Evolutionary conservation across 2,329 filamentous ascomycete species (phyloP), one percentile per base, ranked within the genome.

Genomic region (Pleoardoris graminearum): DNA sequence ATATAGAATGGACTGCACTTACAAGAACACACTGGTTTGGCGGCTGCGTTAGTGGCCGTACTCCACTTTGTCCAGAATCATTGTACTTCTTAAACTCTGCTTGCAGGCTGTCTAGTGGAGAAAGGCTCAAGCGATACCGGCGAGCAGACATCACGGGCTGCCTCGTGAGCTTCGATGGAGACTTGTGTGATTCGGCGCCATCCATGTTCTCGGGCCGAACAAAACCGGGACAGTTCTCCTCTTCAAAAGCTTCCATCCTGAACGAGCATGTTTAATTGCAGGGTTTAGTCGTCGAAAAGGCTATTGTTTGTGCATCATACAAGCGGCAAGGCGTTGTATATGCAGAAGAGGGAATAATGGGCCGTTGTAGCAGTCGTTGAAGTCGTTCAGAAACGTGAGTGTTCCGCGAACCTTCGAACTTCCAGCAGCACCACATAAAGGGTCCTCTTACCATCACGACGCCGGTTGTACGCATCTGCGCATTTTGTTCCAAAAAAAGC

Each of bases 21-120:
- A 47, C 44, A 38, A 37, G 32, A 14, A 37, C 22, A 17, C 23
- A 33, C 32, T 47, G 44, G 14, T 47, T 38, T 21, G 44, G 7
- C 11, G 23, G 23, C 6, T 47, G 44, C 16, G 44, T 14, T 29
- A 47, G 44, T 19, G n/a, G 11, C 16, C 16, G n/a, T 5, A 16
- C 38, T 14, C 19, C 21, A 3, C 11, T 42, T 17, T 25, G 30
- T 14, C 45, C 39, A 11, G 39, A 8, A 14, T 14, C 17, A 22
- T 38, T 41, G 37, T 54, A 54, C 35, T 32, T 50, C 19, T 47
- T 50, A 38, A 54, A 54, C 29, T 54, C 46, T n/a, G 47, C 51
- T 42, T 54, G 46, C 11, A 54, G 46, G 23, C 47, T 47, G 39
- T 54, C 51, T n/a, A 54, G 33, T 8, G 51, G 51, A 39, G 51